Conservation (phyloP, 441 rosid genomes). For the Flueggea neowawraea region DNA sequence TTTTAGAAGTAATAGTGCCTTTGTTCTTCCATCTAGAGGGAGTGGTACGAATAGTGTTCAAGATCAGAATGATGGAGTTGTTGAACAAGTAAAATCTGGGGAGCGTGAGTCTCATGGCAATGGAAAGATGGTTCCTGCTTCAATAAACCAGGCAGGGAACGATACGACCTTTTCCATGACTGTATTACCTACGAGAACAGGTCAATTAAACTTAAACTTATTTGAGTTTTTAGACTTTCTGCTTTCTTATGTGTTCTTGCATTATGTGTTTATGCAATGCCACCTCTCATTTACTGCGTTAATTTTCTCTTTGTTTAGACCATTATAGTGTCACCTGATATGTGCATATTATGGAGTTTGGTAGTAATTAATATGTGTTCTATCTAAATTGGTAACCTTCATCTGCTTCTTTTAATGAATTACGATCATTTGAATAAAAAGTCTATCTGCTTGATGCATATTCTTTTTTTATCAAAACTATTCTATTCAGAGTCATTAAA, state of each 20-base stretch:
- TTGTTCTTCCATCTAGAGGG: constrained; percentile 17
- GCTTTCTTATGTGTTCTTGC: no score
- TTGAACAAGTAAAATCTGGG: constrained; percentile 13
- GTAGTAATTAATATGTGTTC: neutral
- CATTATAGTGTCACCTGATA: no score
- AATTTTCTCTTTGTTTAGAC: no score
- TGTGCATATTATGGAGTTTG: no score
- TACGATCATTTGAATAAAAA: neutral
- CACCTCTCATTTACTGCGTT: no score
- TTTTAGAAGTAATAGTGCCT: constrained; percentile 28
- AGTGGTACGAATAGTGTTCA: constrained; percentile 20
- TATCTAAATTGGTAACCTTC: neutral
- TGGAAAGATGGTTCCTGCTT: constrained; percentile 24
- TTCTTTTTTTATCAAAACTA: constrained; percentile 3
- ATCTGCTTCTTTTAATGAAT: neutral
- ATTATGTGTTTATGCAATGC: no score
- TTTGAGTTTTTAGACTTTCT: no score
- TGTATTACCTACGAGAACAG: constrained; percentile 21
- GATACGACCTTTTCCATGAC: constrained; percentile 19
- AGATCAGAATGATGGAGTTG: constrained; percentile 14
- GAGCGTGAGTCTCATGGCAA: constrained; percentile 13
- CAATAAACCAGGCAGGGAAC: constrained; percentile 13
- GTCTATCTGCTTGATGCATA: neutral
- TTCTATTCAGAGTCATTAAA: constrained; percentile 30
- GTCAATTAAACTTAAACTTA: no score